phyloP scores from a whole-genome alignment of 345 rosid genomes.

The Xanthoceras sorbifolium region DNA sequence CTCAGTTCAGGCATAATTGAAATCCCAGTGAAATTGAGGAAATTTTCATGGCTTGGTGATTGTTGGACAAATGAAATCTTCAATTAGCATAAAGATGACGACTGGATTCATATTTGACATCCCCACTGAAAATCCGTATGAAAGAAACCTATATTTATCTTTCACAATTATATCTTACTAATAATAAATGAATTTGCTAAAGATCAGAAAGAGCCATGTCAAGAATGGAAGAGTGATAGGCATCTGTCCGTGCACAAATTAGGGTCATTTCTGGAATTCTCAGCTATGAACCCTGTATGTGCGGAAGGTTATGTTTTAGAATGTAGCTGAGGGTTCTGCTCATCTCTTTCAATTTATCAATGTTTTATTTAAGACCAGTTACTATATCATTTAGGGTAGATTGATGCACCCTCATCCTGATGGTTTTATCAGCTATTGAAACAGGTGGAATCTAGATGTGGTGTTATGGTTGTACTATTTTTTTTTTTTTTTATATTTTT shows the following conservation, averaged over 20 bases:
- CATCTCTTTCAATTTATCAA: not conserved
- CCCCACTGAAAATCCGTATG: not conserved
- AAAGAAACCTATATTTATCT: not conserved
- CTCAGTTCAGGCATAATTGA: not conserved
- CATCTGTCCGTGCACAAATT: not conserved
- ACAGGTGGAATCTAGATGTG: not conserved
- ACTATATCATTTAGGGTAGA: not conserved
- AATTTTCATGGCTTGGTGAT: not conserved
- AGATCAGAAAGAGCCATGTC: not conserved
- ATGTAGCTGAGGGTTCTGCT: not conserved
- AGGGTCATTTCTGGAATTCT: not conserved
- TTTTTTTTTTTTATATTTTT: not conserved
- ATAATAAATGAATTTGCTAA: not conserved
- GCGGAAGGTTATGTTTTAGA: not conserved
- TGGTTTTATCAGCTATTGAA: not conserved
- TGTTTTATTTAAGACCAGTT: not conserved
- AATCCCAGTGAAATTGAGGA: not conserved
- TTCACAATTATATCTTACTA: not conserved
- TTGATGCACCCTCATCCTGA: not conserved
- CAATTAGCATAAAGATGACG: not conserved
- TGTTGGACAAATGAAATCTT: not conserved
- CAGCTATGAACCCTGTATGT: not conserved
- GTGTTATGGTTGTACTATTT: not conserved
- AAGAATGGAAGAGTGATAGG: not conserved
- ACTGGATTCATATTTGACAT: not conserved